phyloP scores from a whole-genome alignment of 768 basidiomycete species.

The Cystobasidium ongulense region DNA sequence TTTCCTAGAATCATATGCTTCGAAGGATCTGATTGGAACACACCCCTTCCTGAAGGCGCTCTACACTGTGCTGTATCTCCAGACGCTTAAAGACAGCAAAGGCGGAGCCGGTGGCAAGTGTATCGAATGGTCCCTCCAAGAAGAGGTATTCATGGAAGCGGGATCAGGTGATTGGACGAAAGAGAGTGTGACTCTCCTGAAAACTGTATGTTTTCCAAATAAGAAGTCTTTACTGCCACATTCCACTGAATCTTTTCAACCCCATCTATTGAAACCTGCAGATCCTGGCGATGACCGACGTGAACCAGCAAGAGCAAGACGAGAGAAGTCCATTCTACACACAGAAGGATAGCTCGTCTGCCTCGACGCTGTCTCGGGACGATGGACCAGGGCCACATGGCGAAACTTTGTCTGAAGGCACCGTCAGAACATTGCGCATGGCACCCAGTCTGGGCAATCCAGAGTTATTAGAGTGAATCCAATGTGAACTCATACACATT shows the following conservation, averaged over 20 bases:
- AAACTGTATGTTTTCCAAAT: background rate
- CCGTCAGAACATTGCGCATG: background rate
- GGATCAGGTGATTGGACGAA: background rate
- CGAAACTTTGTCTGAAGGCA: background rate
- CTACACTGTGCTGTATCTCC: background rate
- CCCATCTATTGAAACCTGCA: background rate
- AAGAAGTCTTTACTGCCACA: background rate
- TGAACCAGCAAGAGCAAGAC: background rate
- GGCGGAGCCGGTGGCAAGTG: slow-evolving; percentile 27
- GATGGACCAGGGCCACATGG: background rate
- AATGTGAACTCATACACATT: background rate
- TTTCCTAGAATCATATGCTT: slow-evolving; percentile 18
- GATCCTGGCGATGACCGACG: slow-evolving; percentile 1
- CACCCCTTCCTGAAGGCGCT: slow-evolving; percentile 26
- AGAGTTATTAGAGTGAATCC: slow-evolving; percentile 7
- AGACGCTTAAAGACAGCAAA: slow-evolving; percentile 5
- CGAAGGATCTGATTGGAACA: slow-evolving; percentile 13
- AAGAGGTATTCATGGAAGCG: slow-evolving; percentile 27
- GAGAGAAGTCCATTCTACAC: background rate
- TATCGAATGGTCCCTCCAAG: slow-evolving; percentile 20
- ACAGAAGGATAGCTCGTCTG: background rate
- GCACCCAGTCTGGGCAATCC: background rate
- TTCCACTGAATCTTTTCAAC: background rate
- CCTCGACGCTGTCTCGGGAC: background rate
- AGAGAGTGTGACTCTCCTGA: slow-evolving; percentile 8